Base-by-base conservation (phyloP, 192 early-diverging fungal species). In the Anaeromyces robustus region DNA sequence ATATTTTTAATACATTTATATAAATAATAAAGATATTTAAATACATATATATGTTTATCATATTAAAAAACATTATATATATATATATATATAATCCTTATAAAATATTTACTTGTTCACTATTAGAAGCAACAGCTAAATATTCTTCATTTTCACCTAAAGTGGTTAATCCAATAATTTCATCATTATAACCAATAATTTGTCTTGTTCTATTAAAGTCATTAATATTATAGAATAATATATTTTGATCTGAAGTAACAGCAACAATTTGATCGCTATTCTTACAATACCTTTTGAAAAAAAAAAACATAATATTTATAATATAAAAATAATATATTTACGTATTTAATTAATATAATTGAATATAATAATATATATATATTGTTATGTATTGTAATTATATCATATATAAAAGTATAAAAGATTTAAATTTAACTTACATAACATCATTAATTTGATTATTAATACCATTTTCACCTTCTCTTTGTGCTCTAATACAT, bases 111-210 rank as follows among this genome's bases (percentile, higher is more conserved):
- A 86, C 82, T 79, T 96, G 94, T 84, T 96, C 95, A 14, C 93
- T 94, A 86, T 98, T 98, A 29, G 96, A 94, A 2, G 95, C 94
- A 22, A 98, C 95, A 19, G 94, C 96, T 82, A 98, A 80, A 80
- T 94, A 90, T 2, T 78, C 82, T 78, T 96, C 92, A 12, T 89
- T 84, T 29, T 87, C 83, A 29, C 94, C 95, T n/a, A 95, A 86
- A 52, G 94, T 94, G 2, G 86, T 85, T 77, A 98, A 82, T 83
- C 96, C 96, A 19, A 98, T 91, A 34, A 99, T 90, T 81, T 99
- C 98, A 80, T 99, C 95, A 81, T 98, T 98, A 85, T 96, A 95
- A 39, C 98, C 98, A 11, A 95, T 92, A 84, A 98, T 92, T 84
- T 96, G 94, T 80, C 93, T 93, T 29, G 88, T 84, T 6, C 92